Evolutionary conservation across 768 basidiomycete species (phyloP), one percentile per base, ranked within the genome.

Genomic region (Galerina sulciceps): DNA sequence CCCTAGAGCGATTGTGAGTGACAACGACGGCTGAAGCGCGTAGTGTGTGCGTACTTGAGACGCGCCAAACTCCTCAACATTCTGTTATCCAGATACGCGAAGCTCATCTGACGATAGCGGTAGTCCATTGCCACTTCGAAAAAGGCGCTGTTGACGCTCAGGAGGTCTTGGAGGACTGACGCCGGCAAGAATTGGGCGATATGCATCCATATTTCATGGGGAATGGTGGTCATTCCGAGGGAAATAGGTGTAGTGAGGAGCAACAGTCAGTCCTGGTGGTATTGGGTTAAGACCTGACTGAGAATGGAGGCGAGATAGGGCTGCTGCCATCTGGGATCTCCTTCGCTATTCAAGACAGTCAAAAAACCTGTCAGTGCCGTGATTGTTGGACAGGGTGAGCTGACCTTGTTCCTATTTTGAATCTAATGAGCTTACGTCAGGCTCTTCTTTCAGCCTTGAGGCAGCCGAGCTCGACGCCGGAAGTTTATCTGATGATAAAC

Each of bases 61-160:
- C 75, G 73, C 20, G 69, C 65, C 13, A 79, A 65, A 57, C 71
- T 80, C 65, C 76, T 71, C 10, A 80, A 38, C 79, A 82, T 81
- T 41, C 72, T 73, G 53, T 73, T 69, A 56, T 79, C 78, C 26
- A 80, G 69, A 68, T 81, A 83, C 2, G 80, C 77, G 60, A 83
- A 81, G 65, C 79, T 80, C 64, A 82, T 73, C 58, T 79, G 78
- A 11, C 79, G 73, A 61, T 83, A 83, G 13, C 81, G 72, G 46
- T 67, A 76, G 59, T 82, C 78, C 81, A 83, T 81, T 51, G 72
- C 71, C 62, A 75, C 67, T 66, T 77, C 59, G 68, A 73, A 71
- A 68, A 78, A 74, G 43, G 68, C 68, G 52, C 70, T 69, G 64
- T 79, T 79, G 55, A 80, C 67, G 53, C 63, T 64, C 63, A 73